Base-by-base conservation (phyloP, 129 eudicot species). In the sunflower (Helianthus annuus) region DNA sequence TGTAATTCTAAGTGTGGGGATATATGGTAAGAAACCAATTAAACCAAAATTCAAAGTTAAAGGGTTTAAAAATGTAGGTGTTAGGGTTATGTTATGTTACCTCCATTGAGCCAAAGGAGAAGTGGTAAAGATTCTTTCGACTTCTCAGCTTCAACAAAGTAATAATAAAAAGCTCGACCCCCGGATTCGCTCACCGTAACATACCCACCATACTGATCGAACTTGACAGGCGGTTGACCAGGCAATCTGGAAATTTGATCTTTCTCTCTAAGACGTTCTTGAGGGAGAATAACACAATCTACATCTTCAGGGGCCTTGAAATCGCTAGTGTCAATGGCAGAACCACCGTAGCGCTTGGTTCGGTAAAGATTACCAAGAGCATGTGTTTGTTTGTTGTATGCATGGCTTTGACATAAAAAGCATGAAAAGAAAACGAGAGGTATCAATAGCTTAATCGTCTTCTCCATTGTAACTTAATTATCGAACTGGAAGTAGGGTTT, bases 51-150 rank as follows among this genome's bases (percentile, higher is more conserved):
- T 32, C 36, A 32, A 32, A 32, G 36, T 32, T 32, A 3, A 32
- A 32, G 4, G 36, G 36, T 32, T 32, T 32, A 32, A 32, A 32
- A 32, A 32, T 32, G 3, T 27, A 45, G 16, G 38, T 22, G 12
- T 63, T 48, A 16, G 19, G 64, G 16, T 65, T 39, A 24, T 38
- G 14, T 46, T 84, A 2, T 32, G 36, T 32, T 32, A 92, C 98
- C 98, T 89, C 98, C 98, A 77, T 92, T 92, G 44, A 92, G 98
- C 98, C 98, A 92, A 54, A 92, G 96, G 56, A 92, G 91, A 59
- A 92, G 95, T 64, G 98, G 98, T 62, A 83, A 69, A 13, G 81
- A 48, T 46, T 83, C 17, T 9, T 73, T 67, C 46, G 66, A 62
- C n/a, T 64, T 45, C 12, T 79, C 80, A 6, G 98, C 96, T 77